Evolutionary conservation across 176 grass and related monocot species (phyloP), one percentile per base, ranked within the genome.

Genomic region (Carex scoparia): DNA sequence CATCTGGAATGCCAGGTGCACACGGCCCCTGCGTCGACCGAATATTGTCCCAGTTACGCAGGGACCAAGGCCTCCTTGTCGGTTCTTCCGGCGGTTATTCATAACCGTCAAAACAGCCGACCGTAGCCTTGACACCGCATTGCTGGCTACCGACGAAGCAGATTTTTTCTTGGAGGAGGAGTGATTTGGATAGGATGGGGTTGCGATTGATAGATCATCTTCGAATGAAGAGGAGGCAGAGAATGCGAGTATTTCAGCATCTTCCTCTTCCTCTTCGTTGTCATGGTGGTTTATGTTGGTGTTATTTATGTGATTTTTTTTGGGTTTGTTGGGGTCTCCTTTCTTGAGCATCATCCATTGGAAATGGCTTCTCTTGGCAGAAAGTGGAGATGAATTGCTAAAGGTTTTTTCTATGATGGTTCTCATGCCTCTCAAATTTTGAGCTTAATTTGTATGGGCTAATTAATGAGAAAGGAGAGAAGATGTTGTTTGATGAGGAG

Each of bases 21-120:
- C 93, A 79, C 86, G 89, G 0, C 96, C 96, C 35, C 91, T 90
- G 0, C 96, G 88, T 1, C 85, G 89, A 2, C 96, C 96, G 85
- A 92, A 98, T 86, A 98, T 94, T 48, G 96, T 98, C 60, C 96
- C 96, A n/a, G 93, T 94, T 5, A 98, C 91, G 67, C 90, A 79
- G 7, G 89, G 86, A 9, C 91, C 93, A 40, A 94, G 89, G 65
- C 92, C 87, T 53, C 82, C 74, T 10, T 66, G 79, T 48, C 90
- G 46, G 2, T 82, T 82, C 28, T 88, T 71, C 13, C 85, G 86
- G 14, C 84, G 85, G 55, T 80, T 84, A 73, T 88, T 88, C 66
- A 95, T 92, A 62, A 81, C 93, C 7, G 91, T 92, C 10, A 92
- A 55, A 84, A 98, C 79, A 58, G 79, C 85, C 59, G 91, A 87